Conservation (phyloP, 148 eudicot genomes). For the Arctostaphylos glauca region DNA sequence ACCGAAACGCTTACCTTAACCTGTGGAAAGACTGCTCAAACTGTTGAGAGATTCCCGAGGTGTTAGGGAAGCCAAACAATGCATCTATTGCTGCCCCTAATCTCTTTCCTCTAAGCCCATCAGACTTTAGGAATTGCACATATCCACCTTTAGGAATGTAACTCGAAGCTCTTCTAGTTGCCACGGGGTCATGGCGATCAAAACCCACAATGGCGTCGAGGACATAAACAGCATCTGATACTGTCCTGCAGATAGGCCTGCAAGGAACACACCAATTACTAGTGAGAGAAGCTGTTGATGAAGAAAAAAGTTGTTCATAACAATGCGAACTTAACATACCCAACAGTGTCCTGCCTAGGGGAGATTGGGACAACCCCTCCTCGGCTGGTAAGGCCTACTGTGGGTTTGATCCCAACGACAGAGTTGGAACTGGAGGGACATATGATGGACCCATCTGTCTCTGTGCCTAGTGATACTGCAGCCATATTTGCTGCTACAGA, state of each 20-base stretch:
- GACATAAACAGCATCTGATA: constrained; percentile 45
- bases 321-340: constrained; percentile 27
- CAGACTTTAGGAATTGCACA: constrained; percentile 37
- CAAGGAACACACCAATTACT: background rate
- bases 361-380: constrained; percentile 43
- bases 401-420: constrained; percentile 51
- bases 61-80: constrained; percentile 14
- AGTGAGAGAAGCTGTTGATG: background rate
- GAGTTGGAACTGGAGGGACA: constrained; percentile 39
- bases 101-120: constrained; percentile 47
- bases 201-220: constrained; percentile 44
- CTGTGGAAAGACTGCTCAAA: constrained; percentile 25
- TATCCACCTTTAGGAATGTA: constrained; percentile 44
- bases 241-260: constrained; percentile 51
- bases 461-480: constrained; percentile 51
- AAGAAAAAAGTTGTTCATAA: background rate
- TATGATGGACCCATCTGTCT: constrained; percentile 53
- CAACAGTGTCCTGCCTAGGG: constrained; percentile 41
- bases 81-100: constrained; percentile 24
- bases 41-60: background rate
- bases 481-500: constrained; percentile 62
- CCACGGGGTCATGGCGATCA: constrained; percentile 31
- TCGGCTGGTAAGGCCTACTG: constrained; percentile 50
- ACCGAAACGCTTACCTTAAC: constrained; percentile 23
- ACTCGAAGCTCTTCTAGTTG: constrained; percentile 35